Evolutionary conservation across 305 asterid genomes (phyloP).

Genomic region (Fraxinus velutina): DNA sequence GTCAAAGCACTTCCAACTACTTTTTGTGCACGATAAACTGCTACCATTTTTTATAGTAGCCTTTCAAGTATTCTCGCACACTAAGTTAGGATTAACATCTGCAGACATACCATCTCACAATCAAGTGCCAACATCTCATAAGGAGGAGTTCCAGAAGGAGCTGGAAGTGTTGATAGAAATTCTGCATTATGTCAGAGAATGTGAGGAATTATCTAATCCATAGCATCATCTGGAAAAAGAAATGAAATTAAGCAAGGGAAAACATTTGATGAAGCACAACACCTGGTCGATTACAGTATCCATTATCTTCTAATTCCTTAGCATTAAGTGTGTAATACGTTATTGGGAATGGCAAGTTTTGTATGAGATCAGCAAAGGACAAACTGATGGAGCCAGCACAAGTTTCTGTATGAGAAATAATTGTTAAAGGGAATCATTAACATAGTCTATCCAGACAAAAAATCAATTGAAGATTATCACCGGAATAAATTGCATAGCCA

Average conservation of each 20-base stretch:
- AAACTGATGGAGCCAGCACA: constrained; percentile 31
- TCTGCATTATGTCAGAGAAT: constrained; percentile 46
- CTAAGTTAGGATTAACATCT: background rate
- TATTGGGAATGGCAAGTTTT: constrained; percentile 67
- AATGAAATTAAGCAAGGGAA: background rate
- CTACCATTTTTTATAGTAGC: background rate
- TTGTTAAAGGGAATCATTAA: constrained; percentile 5
- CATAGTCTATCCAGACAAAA: constrained; percentile 9
- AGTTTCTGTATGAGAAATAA: constrained; percentile 37
- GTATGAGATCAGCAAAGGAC: constrained; percentile 36
- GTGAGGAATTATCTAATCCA: constrained; percentile 8
- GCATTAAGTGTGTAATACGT: constrained; percentile 71
- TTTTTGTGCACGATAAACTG: background rate
- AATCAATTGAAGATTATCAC: constrained; percentile 10
- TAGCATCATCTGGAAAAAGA: constrained; percentile 1
- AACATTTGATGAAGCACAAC: constrained; percentile 6
- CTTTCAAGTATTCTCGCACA: background rate
- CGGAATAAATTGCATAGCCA: background rate
- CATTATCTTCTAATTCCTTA: constrained; percentile 80
- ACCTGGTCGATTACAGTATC: constrained; percentile 69
- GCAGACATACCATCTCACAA: constrained; percentile 83
- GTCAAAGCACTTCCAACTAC: background rate
- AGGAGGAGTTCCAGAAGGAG: constrained; percentile 65
- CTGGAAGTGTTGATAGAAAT: constrained; percentile 62
- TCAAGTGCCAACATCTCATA: constrained; percentile 78